phyloP scores from a whole-genome alignment of 1,284 basidiomycete genomes.

The Heimioporus retisporus region DNA sequence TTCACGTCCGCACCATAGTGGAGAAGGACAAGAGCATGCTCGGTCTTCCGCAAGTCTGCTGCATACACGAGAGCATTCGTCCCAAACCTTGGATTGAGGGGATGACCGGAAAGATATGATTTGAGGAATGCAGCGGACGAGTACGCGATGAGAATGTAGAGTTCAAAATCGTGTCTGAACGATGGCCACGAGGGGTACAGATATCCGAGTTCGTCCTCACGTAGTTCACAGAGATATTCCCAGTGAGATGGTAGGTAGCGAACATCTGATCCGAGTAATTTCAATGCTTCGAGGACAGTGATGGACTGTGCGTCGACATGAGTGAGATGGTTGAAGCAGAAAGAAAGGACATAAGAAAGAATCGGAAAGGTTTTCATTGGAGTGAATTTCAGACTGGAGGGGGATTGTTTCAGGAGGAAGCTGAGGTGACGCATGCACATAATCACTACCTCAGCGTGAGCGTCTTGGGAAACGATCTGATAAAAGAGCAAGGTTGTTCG shows the following conservation, averaged over 20 bases:
- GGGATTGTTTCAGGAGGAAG: not conserved
- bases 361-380: conserved; percentile 4
- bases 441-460: conserved; percentile 2
- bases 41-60: not conserved
- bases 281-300: not conserved
- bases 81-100: not conserved
- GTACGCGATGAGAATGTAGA: conserved; percentile 12
- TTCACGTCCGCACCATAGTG: not conserved
- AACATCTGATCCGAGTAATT: conserved; percentile 1
- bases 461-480: not conserved
- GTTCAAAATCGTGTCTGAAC: not conserved
- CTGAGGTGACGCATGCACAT: conserved; percentile 9
- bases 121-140: not conserved
- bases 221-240: conserved; percentile 9
- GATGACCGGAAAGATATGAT: not conserved
- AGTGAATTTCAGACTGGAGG: not conserved
- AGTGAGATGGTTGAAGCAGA: conserved; percentile 9
- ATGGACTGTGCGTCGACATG: conserved; percentile 3
- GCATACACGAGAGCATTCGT: conserved; percentile 15
- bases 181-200: conserved; percentile 14
- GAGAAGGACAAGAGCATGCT: conserved; percentile 1
- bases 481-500: not conserved
- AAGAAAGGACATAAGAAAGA: not conserved
- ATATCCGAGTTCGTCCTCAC: conserved; percentile 3
- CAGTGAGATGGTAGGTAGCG: conserved; percentile 9